Evolutionary conservation across 441 rosid genomes (phyloP).

Genomic region (Syzygium malaccense): DNA sequence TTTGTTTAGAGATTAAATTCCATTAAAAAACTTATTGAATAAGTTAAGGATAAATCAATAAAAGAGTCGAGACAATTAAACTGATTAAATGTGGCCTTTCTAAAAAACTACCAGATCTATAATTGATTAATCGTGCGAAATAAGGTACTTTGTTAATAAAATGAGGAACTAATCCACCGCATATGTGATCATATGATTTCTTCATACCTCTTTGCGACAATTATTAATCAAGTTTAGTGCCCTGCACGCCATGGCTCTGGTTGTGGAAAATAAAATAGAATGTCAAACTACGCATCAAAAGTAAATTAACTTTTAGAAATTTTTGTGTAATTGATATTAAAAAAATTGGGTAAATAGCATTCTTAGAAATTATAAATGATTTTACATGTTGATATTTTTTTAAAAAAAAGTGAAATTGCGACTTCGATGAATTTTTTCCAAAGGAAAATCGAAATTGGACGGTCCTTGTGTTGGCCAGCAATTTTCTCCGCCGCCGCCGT

Average conservation of each 20-base stretch:
- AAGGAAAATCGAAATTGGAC: not conserved
- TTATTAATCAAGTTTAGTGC: not conserved
- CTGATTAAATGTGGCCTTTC: not conserved
- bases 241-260: not conserved
- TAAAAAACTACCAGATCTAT: accelerated
- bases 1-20: too few species aligned
- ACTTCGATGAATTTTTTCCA: not conserved
- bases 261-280: not conserved
- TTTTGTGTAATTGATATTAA: not conserved
- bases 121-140: too few species aligned
- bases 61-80: too few species aligned
- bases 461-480: not conserved
- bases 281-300: not conserved
- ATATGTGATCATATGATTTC: too few species aligned
- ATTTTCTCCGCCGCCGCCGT: not conserved
- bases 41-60: too few species aligned
- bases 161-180: too few species aligned
- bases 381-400: not conserved
- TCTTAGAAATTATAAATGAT: not conserved
- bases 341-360: not conserved
- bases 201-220: not conserved
- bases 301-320: not conserved
- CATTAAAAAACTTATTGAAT: too few species aligned
- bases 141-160: not conserved
- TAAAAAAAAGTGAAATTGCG: not conserved